These are phyloP conservation scores for Mycena polygramma DNA, from an alignment of 768 basidiomycete species.

Conservation along the genomic window DNA sequence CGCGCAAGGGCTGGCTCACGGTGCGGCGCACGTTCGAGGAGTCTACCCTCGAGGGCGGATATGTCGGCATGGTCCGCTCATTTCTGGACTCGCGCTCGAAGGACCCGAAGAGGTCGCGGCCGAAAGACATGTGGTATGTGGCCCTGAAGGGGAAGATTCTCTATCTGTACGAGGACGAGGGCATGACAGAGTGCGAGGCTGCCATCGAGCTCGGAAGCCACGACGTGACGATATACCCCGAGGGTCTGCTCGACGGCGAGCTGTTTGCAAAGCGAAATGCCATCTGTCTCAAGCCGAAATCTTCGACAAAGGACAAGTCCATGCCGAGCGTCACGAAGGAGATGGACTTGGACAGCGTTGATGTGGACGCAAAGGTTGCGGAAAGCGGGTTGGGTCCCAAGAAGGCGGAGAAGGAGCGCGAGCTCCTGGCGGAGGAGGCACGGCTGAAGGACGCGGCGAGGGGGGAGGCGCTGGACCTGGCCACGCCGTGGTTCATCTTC, in stretches of 20 bases:
- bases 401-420: conserved; percentile 55
- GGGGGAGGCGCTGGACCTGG: conserved; percentile 64
- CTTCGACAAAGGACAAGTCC: conserved; percentile 46
- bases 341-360: conserved; percentile 57
- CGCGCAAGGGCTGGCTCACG: conserved; percentile 87
- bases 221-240: conserved; percentile 81
- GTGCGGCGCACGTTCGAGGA: conserved; percentile 86
- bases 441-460: conserved; percentile 59
- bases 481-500: conserved; percentile 94
- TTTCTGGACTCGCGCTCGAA: conserved; percentile 87
- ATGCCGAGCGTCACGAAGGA: conserved; percentile 68
- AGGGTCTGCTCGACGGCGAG: conserved; percentile 86
- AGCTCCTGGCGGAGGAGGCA: conserved; percentile 51
- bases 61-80: conserved; percentile 84
- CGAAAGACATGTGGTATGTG: conserved; percentile 94
- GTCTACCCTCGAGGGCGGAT: conserved; percentile 70
- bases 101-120: conserved; percentile 85
- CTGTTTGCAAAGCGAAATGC: conserved; percentile 92
- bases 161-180: conserved; percentile 95
- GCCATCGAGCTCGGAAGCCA: conserved; percentile 89
- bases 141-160: conserved; percentile 92
- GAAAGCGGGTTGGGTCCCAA: conserved; percentile 41
- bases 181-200: conserved; percentile 89
- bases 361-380: conserved; percentile 48
- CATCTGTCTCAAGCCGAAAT: conserved; percentile 78